phyloP scores from a whole-genome alignment of 164 flowering plant genomes.

The Stephania cephalantha region DNA sequence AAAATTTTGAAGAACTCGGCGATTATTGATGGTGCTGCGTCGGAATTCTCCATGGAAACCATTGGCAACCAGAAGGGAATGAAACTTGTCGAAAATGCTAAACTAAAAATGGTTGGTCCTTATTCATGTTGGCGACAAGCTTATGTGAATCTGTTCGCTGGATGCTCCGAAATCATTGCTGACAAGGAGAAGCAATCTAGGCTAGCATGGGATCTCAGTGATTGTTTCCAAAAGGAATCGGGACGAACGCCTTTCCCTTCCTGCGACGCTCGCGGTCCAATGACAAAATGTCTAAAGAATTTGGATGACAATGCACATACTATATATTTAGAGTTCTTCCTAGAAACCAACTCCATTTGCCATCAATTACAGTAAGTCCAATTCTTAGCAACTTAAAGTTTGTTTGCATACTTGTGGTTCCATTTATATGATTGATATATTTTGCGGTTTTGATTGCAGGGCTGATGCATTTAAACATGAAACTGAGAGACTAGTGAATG shows the following conservation, averaged over 20 bases:
- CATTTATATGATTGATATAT: background rate
- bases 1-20: background rate
- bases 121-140: conserved; percentile 74
- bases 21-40: conserved; percentile 14
- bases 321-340: conserved; percentile 58
- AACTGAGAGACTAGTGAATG: conserved; percentile 78
- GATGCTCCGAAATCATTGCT: conserved; percentile 55
- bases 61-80: conserved; percentile 33
- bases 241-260: conserved; percentile 58
- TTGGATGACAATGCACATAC: conserved; percentile 39
- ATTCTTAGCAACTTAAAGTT: background rate
- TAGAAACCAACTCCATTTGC: conserved; percentile 74
- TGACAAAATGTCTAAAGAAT: conserved; percentile 47
- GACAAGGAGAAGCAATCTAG: conserved; percentile 50
- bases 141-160: conserved; percentile 48
- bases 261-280: conserved; percentile 38
- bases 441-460: conserved; percentile 32
- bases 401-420: background rate
- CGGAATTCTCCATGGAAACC: conserved; percentile 55
- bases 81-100: conserved; percentile 43
- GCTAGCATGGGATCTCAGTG: conserved; percentile 76
- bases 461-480: conserved; percentile 52
- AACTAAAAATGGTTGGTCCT: conserved; percentile 27
- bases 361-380: conserved; percentile 75
- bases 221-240: conserved; percentile 71